Conservation (phyloP, 2,329 filamentous ascomycete species). For the Hortaea sp. region DNA sequence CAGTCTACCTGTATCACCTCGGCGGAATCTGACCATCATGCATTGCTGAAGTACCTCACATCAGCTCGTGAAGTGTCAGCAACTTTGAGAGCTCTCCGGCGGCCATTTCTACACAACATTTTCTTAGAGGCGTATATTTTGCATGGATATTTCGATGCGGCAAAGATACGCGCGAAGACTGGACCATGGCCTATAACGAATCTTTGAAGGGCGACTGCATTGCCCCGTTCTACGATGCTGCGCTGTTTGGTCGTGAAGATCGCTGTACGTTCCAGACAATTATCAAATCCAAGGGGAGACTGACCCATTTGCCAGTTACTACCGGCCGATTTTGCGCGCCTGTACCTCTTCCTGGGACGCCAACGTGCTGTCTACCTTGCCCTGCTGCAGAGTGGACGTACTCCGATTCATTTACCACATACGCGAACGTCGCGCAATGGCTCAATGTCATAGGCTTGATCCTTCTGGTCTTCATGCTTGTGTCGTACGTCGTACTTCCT, state of each 20-base stretch:
- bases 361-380: slow-evolving; percentile 80
- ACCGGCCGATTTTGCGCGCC: slow-evolving; percentile 49
- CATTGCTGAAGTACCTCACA: background rate
- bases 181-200: slow-evolving; percentile 7
- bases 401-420: slow-evolving; percentile 43
- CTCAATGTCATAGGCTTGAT: slow-evolving; percentile 65
- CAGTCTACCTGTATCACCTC: background rate
- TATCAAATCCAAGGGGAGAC: slow-evolving; percentile 51
- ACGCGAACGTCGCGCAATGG: slow-evolving; percentile 66
- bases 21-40: background rate
- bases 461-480: slow-evolving; percentile 63
- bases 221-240: slow-evolving; percentile 57
- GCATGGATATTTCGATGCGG: background rate
- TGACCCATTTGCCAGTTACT: slow-evolving; percentile 31
- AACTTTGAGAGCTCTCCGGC: background rate
- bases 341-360: slow-evolving; percentile 34
- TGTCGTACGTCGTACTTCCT: slow-evolving; percentile 71
- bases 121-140: background rate
- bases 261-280: slow-evolving; percentile 27
- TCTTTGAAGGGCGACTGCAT: slow-evolving; percentile 45
- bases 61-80: too few relatives aligned
- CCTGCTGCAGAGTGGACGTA: slow-evolving; percentile 72
- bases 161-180: background rate
- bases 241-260: slow-evolving; percentile 40
- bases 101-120: background rate